Base-by-base conservation (phyloP, 179 eudicot species). In the Pouteria campechiana region DNA sequence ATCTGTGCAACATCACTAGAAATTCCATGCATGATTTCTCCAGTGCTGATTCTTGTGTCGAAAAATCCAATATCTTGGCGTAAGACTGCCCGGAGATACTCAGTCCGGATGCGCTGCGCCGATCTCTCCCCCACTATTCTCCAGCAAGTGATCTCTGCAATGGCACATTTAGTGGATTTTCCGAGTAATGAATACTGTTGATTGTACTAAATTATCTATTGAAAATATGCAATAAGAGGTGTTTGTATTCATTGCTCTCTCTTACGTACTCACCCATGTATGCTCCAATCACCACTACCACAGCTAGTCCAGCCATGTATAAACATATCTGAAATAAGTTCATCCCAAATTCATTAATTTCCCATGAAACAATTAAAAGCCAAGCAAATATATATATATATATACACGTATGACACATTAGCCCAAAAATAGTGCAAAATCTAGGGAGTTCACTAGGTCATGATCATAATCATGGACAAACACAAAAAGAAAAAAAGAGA, bases 1-100 rank as follows among this genome's bases (percentile, higher is more conserved):
- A 72, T 72, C 44, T 67, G 77, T 21, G 77, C 77, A 5, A 72
- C 73, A 58, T 66, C 77, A 25, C 70, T 72, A 28, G 73, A 67
- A 43, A 72, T 71, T 31, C 77, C 77, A 48, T 71, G 73, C 77
- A 71, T 71, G 30, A 71, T 53, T 17, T 71, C 77, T 23, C 73
- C 45, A 2, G 77, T 71, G 34, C 52, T 62, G 13, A 63, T 46
- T 21, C 59, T 51, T 17, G 69, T 71, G 50, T 71, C 77, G 17
- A 71, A 71, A 51, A 66, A 71, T 17, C 51, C 57, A 37, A 71
- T 46, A 32, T 71, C 69, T 37, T 71, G 77, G 25, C 77, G 31
- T 17, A 71, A 32, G 33, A 71, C 66, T 25, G 77, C 72, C 48
- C 56, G 52, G 10, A 71, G 30, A 31, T 71, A 71, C 44, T 55